Evolutionary conservation across 805 yeast genomes (phyloP).

Genomic region (Ogataea haglerorum): DNA sequence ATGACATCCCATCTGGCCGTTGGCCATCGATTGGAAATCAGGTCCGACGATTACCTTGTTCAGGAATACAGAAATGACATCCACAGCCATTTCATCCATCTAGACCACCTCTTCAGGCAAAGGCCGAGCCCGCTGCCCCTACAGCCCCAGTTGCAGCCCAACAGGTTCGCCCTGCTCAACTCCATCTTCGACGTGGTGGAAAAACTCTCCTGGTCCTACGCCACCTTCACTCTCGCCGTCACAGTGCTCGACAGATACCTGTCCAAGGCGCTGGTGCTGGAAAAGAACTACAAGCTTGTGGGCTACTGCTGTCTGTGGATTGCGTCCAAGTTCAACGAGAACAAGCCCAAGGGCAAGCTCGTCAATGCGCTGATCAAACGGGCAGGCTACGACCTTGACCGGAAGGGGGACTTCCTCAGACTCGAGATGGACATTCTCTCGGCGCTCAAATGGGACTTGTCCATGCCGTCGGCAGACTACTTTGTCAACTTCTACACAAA

Average conservation of each 20-base stretch:
- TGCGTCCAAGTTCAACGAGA: conserved; percentile 43
- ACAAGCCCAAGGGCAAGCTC: conserved; percentile 49
- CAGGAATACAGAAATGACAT: conserved; percentile 30
- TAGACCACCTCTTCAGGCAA: conserved; percentile 31
- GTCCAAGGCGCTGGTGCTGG: conserved; percentile 32
- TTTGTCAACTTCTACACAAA: conserved; percentile 55
- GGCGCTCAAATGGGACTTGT: conserved; percentile 61
- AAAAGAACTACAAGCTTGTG: conserved; percentile 35
- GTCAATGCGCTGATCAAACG: conserved; percentile 29
- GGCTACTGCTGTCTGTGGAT: conserved; percentile 47
- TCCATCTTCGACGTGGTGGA: conserved; percentile 31
- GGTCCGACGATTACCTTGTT: conserved; percentile 26
- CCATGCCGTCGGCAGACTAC: conserved; percentile 59
- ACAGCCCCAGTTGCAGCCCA: conserved; percentile 21
- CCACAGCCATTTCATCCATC: conserved; percentile 23
- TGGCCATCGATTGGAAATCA: conserved; percentile 27
- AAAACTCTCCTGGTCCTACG: conserved; percentile 29
- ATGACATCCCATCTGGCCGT: conserved; percentile 9
- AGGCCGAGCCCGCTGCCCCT: conserved; percentile 26
- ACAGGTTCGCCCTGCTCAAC: conserved; percentile 28
- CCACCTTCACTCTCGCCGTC: conserved; percentile 38
- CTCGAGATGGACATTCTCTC: conserved; percentile 68
- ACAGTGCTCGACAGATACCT: conserved; percentile 39
- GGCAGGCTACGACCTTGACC: conserved; percentile 28
- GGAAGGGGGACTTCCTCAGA: conserved; percentile 42